Base-by-base conservation (phyloP, 1,284 basidiomycete genomes). In the Fistulina hepatica region DNA sequence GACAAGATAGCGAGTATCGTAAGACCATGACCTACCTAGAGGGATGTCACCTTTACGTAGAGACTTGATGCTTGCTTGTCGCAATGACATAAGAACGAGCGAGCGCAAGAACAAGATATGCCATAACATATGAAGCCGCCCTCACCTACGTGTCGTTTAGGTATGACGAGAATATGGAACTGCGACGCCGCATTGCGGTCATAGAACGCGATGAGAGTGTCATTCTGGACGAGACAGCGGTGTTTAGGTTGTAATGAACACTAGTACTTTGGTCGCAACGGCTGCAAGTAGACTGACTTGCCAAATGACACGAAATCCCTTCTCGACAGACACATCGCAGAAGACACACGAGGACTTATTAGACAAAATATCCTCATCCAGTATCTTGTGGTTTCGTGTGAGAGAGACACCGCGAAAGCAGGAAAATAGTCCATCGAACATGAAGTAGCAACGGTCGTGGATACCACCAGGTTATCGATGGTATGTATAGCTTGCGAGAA, bases 131-230 rank as follows among this genome's bases (percentile, higher is more conserved):
- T 24, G 22, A 11, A 34, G 10, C n/a, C 15, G 23, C 13, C 42
- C 60, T 34, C 45, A 78, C 77, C 58, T 25, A 76, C 66, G 48
- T 86, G 83, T 6, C 42, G 47, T 46, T 71, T 73, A 2, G 83
- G 80, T 30, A 81, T 69, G 15, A 86, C 62, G 32, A 78, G 68
- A 13, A 82, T 57, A 54, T 86, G 83, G 28, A 72, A 59, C 27
- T 54, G 48, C 15, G 79, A 68, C 2, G 75, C 70, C 5, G 82
- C 81, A 25, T 62, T 69, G 21, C 68, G 64, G 54, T 86, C 82
- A 28, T 56, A 54, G 49, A 86, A 85, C 11, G 72, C 80, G 10
- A 80, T 59, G 44, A 74, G 73, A 3, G 56, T 45, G 1, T 71
- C 65, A 48, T 79, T 69, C 78, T 82, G 38, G 34, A 30, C 21